phyloP scores from a whole-genome alignment of 331 rosid genomes.

The Quercus lobata region DNA sequence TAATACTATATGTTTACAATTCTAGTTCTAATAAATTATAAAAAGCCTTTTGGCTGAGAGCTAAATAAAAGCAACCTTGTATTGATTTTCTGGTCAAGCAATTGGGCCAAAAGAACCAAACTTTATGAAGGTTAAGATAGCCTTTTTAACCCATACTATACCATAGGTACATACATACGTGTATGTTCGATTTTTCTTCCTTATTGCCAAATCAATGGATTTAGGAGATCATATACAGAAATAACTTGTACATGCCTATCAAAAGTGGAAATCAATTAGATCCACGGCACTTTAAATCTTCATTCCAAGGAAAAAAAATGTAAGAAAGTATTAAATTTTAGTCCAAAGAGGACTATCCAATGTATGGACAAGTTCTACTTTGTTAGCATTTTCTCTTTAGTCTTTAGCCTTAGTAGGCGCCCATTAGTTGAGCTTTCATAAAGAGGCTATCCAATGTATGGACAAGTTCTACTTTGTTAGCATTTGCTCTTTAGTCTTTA shows the following conservation, averaged over 20 bases:
- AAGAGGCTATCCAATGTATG: background rate
- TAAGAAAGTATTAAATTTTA: background rate
- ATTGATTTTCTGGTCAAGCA: too few species aligned
- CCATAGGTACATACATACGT: too few species aligned
- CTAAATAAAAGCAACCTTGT: too few species aligned
- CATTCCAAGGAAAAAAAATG: background rate
- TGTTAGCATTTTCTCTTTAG: background rate
- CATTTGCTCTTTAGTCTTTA: background rate
- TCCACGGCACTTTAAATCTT: background rate
- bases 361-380: background rate
- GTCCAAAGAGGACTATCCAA: background rate
- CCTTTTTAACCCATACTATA: too few species aligned
- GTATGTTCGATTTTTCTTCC: too few species aligned
- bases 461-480: background rate
- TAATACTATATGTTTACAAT: too few species aligned
- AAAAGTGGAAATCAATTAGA: background rate
- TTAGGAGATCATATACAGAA: background rate
- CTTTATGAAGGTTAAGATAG: too few species aligned
- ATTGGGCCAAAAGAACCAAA: too few species aligned
- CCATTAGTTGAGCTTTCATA: background rate
- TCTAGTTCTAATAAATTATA: too few species aligned
- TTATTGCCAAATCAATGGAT: background rate
- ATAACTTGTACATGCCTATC: background rate
- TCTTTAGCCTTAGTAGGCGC: slow-evolving; percentile 14
- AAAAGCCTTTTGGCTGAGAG: too few species aligned